Base-by-base conservation (phyloP, 202 grass and related monocot genomes). In the Dendrocalamus latiflorus region DNA sequence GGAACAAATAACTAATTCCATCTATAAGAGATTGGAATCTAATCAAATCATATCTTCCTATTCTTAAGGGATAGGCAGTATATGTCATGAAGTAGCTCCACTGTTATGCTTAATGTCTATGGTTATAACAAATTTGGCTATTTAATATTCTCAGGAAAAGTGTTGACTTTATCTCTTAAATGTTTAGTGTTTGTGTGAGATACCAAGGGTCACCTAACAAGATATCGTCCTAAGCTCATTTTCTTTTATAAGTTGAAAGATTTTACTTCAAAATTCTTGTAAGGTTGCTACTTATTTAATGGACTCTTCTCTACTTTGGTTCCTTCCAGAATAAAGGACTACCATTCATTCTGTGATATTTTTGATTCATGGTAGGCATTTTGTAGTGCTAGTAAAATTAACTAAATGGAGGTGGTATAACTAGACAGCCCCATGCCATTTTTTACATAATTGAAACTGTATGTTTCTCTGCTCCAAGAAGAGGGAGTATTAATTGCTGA, bases 401-500 rank as follows among this genome's bases (percentile, higher is more conserved):
- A 18, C 13, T 53, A 79, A 65, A 39, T 79, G 47, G 45, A 67
- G 20, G 33, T 16, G 20, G 49, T 68, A 13, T 14, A 8, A 6
- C n/a, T 60, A 58, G 34, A 65, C 18, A 53, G 18, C 48, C 63
- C 9, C 22, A 26, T 77, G 63, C 42, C 15, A 49, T 47, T 56
- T 84, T 75, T 84, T 4, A 7, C 38, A 58, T 20, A 68, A 64
- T 57, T 14, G 11, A 24, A 15, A 38, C 3, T 9, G 3, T 47
- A 24, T 47, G 10, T 81, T 38, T 68, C 24, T 37, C 21, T 60
- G 8, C 74, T 70, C 54, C 28, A 61, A 49, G 55, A 61, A 62
- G 56, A 48, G 42, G 34, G 37, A 41, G 25, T 73, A 64, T 64
- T 17, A 43, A 16, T 33, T 49, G 68, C 79, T 90, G 37, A 94